A percentile compares a stretch with the other conserved stretches of the same genome.
Conservation (phyloP, 768 basidiomycete species). For the Hysterangium stoloniferum region DNA sequence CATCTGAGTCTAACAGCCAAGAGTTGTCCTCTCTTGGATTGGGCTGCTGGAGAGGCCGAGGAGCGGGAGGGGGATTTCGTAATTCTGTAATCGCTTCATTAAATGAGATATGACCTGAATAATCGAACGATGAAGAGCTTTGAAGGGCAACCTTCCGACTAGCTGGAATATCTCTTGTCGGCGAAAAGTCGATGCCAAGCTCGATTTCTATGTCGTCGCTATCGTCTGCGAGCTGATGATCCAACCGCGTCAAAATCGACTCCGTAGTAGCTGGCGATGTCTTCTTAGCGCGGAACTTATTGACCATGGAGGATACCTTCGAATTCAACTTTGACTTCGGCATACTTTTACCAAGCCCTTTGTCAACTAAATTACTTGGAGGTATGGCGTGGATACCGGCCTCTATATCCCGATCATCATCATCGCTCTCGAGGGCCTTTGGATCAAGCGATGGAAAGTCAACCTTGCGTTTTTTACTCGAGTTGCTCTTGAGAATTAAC, state of each 20-base stretch:
- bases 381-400: conserved; percentile 40
- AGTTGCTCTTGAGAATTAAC: conserved; percentile 42
- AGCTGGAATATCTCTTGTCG: conserved; percentile 7
- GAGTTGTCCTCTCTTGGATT: background rate
- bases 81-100: too few relatives aligned
- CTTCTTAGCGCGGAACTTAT: too few relatives aligned
- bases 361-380: conserved; percentile 18
- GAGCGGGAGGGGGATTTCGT: too few relatives aligned
- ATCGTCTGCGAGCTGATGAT: conserved; percentile 41
- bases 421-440: conserved; percentile 51
- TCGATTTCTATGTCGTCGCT: conserved; percentile 51
- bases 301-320: conserved; percentile 36
- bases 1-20: conserved; percentile 17
- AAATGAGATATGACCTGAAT: too few relatives aligned
- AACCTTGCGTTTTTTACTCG: conserved; percentile 34
- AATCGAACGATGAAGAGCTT: background rate
- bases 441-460: conserved; percentile 38
- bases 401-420: conserved; percentile 60
- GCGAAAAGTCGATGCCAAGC: conserved; percentile 25
- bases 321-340: conserved; percentile 26
- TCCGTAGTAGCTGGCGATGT: conserved; percentile 17
- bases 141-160: conserved; percentile 10
- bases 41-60: too few relatives aligned
- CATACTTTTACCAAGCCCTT: background rate
- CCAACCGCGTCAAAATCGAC: conserved; percentile 34